phyloP scores from a whole-genome alignment of 1,284 basidiomycete genomes.

The Melanopsichium pennsylvanicum region DNA sequence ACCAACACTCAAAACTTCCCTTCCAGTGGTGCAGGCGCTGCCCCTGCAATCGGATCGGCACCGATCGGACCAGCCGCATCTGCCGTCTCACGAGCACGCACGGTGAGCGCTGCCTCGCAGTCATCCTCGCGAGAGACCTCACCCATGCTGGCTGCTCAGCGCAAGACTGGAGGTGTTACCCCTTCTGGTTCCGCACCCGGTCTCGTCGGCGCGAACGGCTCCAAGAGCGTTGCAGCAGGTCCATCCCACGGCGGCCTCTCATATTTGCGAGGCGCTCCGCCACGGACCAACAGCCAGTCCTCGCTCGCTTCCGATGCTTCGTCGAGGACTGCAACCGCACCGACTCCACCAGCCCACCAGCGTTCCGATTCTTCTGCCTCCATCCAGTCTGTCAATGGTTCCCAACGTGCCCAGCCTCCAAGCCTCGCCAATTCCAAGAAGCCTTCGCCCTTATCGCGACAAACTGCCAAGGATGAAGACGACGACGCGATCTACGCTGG shows the following conservation, averaged over 20 bases:
- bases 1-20: slow-evolving; percentile 24
- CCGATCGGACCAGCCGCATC: no score
- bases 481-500: slow-evolving; percentile 51
- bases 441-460: slow-evolving; percentile 57
- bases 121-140: slow-evolving; percentile 38
- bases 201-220: neutral
- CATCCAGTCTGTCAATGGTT: slow-evolving; percentile 22
- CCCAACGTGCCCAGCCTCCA: slow-evolving; percentile 15
- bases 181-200: slow-evolving; percentile 22
- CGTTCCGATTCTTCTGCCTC: slow-evolving; percentile 35
- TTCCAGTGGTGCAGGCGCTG: slow-evolving; percentile 6
- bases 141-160: slow-evolving; percentile 41
- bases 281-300: slow-evolving; percentile 42
- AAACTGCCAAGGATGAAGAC: slow-evolving; percentile 48
- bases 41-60: slow-evolving; percentile 1
- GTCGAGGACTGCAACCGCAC: slow-evolving; percentile 17
- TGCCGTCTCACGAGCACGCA: slow-evolving; percentile 34
- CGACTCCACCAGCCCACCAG: slow-evolving; percentile 18
- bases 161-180: slow-evolving; percentile 19
- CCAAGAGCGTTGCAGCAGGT: slow-evolving; percentile 12
- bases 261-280: slow-evolving; percentile 37
- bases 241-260: slow-evolving; percentile 38
- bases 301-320: slow-evolving; percentile 32
- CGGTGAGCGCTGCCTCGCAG: slow-evolving; percentile 44
- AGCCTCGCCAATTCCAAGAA: slow-evolving; percentile 43